These are phyloP conservation scores for Theobroma cacao DNA, from an alignment of 345 rosid genomes.

Conservation along the genomic window DNA sequence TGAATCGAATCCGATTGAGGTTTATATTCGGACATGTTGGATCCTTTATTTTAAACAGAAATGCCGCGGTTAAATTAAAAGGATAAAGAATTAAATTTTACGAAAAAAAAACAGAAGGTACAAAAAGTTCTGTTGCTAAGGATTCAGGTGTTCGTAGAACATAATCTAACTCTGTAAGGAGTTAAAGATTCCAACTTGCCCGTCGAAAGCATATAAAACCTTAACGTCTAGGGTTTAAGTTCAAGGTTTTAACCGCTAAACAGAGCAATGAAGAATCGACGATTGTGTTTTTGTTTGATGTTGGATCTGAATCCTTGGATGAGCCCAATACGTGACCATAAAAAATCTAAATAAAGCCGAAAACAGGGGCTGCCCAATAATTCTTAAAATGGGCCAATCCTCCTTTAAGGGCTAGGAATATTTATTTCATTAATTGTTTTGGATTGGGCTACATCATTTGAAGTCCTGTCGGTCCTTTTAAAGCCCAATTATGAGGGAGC, in stretches of 20 bases:
- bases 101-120: not conserved
- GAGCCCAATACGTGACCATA: not conserved
- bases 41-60: not conserved
- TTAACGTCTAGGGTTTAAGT: slow-evolving; percentile 11
- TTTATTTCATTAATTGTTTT: no score
- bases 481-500: no score
- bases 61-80: not conserved
- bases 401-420: no score
- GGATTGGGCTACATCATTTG: no score
- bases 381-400: no score
- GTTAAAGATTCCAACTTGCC: not conserved
- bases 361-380: no score
- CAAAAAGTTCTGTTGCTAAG: not conserved
- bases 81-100: not conserved
- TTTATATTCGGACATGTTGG: slow-evolving; percentile 18
- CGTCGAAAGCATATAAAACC: not conserved
- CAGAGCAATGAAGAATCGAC: not conserved
- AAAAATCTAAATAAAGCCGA: not conserved
- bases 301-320: not conserved
- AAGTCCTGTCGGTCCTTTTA: no score
- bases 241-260: not conserved
- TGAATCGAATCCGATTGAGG: slow-evolving; percentile 9
- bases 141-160: not conserved
- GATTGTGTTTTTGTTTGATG: no score
- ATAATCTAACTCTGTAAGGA: not conserved